Evolutionary conservation across 192 early-diverging fungal species (phyloP), one percentile per base, ranked within the genome.

Genomic region (Chytriomyces sp.): DNA sequence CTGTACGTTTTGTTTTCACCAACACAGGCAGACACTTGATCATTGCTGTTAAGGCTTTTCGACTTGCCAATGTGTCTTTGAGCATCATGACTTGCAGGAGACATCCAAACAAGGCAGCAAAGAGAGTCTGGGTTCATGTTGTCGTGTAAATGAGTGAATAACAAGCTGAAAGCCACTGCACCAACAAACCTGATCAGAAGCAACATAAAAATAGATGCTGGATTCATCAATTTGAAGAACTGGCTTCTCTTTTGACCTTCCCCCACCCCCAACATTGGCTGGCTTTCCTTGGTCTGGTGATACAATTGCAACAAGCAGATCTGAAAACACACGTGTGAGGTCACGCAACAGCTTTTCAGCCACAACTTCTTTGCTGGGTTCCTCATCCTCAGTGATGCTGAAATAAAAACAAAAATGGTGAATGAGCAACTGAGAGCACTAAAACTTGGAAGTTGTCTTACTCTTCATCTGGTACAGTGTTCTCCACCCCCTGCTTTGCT

Each of bases 281-380:
- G 44, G 49, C 45, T 60, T 66, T 61, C 66, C 50, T 61, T 66
- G 64, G 47, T 50, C 72, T 16, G 60, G 23, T 8, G 72, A 69
- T 13, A 70, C 59, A 45, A 69, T 64, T 5, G 76, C 68, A 46
- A 82, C 13, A 1, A 82, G 9, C 46, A 85, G 59, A 28, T 85
- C 79, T 20, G 72, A 61, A 47, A 50, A 81, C 7, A 79, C 46
- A 16, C 80, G 47, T 16, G 84, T 86, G 46, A 84, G 45, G 28
- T 79, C 67, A 46, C 84, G 53, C 66, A 86, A 61, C 3, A 80
- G 10, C 43, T 73, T 68, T 62, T 86, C 82, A 26, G 57, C 44
- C 10, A 72, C 35, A 60, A 86, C 78, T 48, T 86, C 84, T 16
- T 82, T 81, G 7, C 78, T 57, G 44, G 72, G 69, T 50, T 77